phyloP scores from a whole-genome alignment of 306 rosid species.

The Begonia fuchsioides region DNA sequence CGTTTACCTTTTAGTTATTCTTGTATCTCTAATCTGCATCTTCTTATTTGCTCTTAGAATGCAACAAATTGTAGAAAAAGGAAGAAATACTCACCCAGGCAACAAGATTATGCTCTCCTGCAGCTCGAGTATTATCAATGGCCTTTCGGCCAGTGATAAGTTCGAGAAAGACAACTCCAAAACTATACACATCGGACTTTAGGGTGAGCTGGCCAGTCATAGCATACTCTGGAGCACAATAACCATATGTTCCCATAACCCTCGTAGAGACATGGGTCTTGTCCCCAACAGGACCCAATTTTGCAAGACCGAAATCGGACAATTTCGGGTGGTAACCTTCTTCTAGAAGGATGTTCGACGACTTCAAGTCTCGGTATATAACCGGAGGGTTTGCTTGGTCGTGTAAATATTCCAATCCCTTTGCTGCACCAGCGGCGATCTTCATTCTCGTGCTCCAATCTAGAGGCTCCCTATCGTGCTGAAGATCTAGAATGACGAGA shows the following conservation, averaged over 20 bases:
- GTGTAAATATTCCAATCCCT: conserved; percentile 81
- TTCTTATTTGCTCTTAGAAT: too few relatives aligned
- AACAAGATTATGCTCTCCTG: conserved; percentile 56
- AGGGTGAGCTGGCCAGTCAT: conserved; percentile 75
- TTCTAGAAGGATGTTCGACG: conserved; percentile 66
- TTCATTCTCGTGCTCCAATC: conserved; percentile 91
- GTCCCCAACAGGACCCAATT: conserved; percentile 65
- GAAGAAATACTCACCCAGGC: conserved; percentile 50
- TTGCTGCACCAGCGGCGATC: conserved; percentile 72
- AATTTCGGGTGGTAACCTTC: conserved; percentile 63
- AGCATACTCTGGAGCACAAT: conserved; percentile 82
- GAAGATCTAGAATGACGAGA: conserved; percentile 31
- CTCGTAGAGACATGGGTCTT: conserved; percentile 68
- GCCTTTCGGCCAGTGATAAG: conserved; percentile 78
- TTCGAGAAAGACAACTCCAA: conserved; percentile 75
- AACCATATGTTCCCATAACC: conserved; percentile 76
- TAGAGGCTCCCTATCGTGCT: conserved; percentile 39
- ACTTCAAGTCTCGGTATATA: conserved; percentile 65
- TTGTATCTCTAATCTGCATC: too few relatives aligned
- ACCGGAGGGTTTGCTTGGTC: conserved; percentile 57
- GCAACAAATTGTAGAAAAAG: background rate
- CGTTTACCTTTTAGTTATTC: too few relatives aligned
- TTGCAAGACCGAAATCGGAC: conserved; percentile 81
- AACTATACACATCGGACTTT: conserved; percentile 66
- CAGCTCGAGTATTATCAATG: conserved; percentile 41